Conservation (phyloP, 345 rosid genomes). For the Reutealis trisperma region DNA sequence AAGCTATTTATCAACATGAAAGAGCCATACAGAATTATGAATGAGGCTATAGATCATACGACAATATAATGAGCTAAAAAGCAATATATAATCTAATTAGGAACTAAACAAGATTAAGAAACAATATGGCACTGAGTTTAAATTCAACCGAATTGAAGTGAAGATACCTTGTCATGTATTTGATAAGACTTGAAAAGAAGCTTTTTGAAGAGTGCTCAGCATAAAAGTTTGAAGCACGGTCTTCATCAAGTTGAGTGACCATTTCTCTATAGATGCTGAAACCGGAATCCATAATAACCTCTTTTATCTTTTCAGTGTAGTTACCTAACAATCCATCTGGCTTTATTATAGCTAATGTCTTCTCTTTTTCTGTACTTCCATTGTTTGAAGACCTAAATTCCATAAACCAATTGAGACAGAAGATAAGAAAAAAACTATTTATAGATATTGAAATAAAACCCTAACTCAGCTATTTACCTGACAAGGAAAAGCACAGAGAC, state of each 20-base stretch:
- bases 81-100: background rate
- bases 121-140: background rate
- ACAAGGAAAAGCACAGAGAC: background rate
- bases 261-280: constrained; percentile 57
- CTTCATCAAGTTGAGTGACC: constrained; percentile 52
- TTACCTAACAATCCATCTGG: constrained; percentile 79
- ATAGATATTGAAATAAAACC: background rate
- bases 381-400: constrained; percentile 42
- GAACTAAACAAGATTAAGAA: background rate
- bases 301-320: constrained; percentile 55
- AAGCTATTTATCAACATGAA: constrained; percentile 8
- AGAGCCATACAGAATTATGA: too few relatives aligned
- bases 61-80: too few relatives aligned
- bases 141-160: background rate
- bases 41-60: too few relatives aligned
- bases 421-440: background rate
- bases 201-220: constrained; percentile 63
- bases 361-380: constrained; percentile 43
- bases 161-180: constrained; percentile 73
- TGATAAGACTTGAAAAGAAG: constrained; percentile 64
- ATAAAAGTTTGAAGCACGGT: constrained; percentile 59
- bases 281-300: constrained; percentile 46
- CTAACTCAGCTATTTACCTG: constrained; percentile 21
- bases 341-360: constrained; percentile 74
- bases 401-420: background rate